phyloP scores from a whole-genome alignment of 108 stramenopile species.

The Conticribra guillardii region DNA sequence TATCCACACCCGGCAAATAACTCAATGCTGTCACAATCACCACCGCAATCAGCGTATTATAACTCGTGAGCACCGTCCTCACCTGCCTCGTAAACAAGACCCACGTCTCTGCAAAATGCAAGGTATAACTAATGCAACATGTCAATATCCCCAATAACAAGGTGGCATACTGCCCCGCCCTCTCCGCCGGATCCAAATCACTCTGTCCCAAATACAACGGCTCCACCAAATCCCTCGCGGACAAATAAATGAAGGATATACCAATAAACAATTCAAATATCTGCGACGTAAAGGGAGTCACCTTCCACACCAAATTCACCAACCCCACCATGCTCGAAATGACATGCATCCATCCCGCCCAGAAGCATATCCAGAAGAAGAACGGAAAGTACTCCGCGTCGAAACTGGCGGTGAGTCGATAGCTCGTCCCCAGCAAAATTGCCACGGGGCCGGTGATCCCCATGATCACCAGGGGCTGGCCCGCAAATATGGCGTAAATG shows the following conservation, averaged over 20 bases:
- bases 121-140: slow-evolving; percentile 40
- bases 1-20: slow-evolving; percentile 59
- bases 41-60: slow-evolving; percentile 60
- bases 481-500: slow-evolving; percentile 61
- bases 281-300: slow-evolving; percentile 68
- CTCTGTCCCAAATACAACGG: slow-evolving; percentile 33
- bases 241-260: slow-evolving; percentile 49
- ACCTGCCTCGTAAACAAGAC: slow-evolving; percentile 35
- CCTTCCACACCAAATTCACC: slow-evolving; percentile 53
- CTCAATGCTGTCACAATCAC: slow-evolving; percentile 48
- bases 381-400: slow-evolving; percentile 65
- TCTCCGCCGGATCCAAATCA: slow-evolving; percentile 17
- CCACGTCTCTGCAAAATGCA: slow-evolving; percentile 63
- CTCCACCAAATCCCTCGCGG: slow-evolving; percentile 44
- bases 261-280: slow-evolving; percentile 75
- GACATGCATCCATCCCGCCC: slow-evolving; percentile 54
- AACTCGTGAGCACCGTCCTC: slow-evolving; percentile 43
- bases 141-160: slow-evolving; percentile 49
- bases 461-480: slow-evolving; percentile 70
- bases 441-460: slow-evolving; percentile 73
- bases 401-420: slow-evolving; percentile 47
- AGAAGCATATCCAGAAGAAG: slow-evolving; percentile 67
- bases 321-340: slow-evolving; percentile 46
- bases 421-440: slow-evolving; percentile 57
- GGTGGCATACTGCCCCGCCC: slow-evolving; percentile 32